Evolutionary conservation across 2,329 filamentous ascomycete species (phyloP).

Genomic region (Apiospora kogelbergensis): DNA sequence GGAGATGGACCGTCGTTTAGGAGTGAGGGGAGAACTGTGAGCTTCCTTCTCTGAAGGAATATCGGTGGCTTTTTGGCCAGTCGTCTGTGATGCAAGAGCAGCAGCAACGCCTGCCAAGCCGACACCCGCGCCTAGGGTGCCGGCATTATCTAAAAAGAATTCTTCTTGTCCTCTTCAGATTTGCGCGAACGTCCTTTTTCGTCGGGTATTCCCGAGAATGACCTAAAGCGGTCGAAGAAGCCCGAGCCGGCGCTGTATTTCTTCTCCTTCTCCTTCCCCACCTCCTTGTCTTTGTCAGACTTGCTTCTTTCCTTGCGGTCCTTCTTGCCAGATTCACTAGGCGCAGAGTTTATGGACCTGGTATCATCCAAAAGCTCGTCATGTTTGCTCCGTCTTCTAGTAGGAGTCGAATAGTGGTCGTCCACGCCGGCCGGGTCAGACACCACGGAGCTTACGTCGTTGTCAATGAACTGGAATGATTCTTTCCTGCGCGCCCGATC

Average conservation of each 20-base stretch:
- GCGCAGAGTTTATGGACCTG: slow-evolving; percentile 46
- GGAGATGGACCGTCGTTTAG: slow-evolving; percentile 21
- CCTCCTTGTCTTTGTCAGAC: slow-evolving; percentile 34
- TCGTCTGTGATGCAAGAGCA: slow-evolving; percentile 38
- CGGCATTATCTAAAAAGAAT: slow-evolving; percentile 73
- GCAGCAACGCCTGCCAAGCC: slow-evolving; percentile 56
- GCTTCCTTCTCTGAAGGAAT: slow-evolving; percentile 40
- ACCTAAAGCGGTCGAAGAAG: slow-evolving; percentile 51
- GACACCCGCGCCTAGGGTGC: slow-evolving; percentile 69
- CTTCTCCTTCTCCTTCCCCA: slow-evolving; percentile 36
- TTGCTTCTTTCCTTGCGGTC: slow-evolving; percentile 26
- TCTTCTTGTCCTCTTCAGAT: slow-evolving; percentile 36
- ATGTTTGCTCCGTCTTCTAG: slow-evolving; percentile 34
- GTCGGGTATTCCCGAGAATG: slow-evolving; percentile 36
- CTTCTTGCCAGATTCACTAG: slow-evolving; percentile 30
- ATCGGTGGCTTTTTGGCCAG: slow-evolving; percentile 48
- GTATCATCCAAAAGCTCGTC: slow-evolving; percentile 49
- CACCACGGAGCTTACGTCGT: slow-evolving; percentile 49
- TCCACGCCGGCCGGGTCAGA: slow-evolving; percentile 42
- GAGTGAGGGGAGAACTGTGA: slow-evolving; percentile 22
- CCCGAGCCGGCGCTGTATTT: slow-evolving; percentile 42
- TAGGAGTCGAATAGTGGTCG: slow-evolving; percentile 36
- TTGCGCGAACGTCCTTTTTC: slow-evolving; percentile 31
- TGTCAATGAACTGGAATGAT: slow-evolving; percentile 38
- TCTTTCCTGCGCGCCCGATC: slow-evolving; percentile 35